A percentile compares a stretch with the other conserved stretches of the same genome.
Evolutionary conservation across 768 basidiomycete species (phyloP).

Genomic region (Leucocoprinus sp.): DNA sequence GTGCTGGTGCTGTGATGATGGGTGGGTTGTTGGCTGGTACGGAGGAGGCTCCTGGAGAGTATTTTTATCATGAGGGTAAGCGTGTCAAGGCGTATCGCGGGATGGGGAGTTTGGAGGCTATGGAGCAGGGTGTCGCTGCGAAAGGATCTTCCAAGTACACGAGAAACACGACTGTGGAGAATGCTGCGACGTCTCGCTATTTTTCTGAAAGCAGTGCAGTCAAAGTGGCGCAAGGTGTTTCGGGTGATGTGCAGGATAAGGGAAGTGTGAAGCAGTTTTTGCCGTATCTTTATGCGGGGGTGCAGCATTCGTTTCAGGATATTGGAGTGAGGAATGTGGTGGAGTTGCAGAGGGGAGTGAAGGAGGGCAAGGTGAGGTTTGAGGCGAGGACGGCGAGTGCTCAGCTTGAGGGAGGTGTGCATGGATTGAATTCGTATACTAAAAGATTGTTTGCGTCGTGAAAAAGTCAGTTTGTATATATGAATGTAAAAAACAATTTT

Average conservation of each 20-base stretch:
- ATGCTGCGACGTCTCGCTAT: slow-evolving; percentile 94
- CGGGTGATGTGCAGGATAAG: slow-evolving; percentile 96
- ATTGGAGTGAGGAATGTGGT: slow-evolving; percentile 66
- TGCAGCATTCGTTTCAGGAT: slow-evolving; percentile 95
- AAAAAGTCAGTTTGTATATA: too few relatives aligned
- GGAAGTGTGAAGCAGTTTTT: slow-evolving; percentile 90
- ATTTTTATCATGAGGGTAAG: slow-evolving; percentile 99
- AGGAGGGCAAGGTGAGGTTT: slow-evolving; percentile 66
- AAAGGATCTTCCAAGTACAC: slow-evolving; percentile 35
- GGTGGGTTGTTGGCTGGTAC: slow-evolving; percentile 93
- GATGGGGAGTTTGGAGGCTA: slow-evolving; percentile 94
- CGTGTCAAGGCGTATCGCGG: slow-evolving; percentile 98
- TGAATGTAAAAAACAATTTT: too few relatives aligned
- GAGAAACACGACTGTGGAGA: slow-evolving; percentile 53
- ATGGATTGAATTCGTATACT: slow-evolving; percentile 82
- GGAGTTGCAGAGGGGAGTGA: slow-evolving; percentile 61
- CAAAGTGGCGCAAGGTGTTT: slow-evolving; percentile 96
- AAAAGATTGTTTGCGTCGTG: slow-evolving; percentile 7
- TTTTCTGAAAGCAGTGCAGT: slow-evolving; percentile 89
- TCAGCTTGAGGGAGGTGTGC: slow-evolving; percentile 92
- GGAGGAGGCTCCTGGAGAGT: slow-evolving; percentile 95
- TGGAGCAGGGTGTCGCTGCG: slow-evolving; percentile 65
- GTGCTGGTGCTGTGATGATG: slow-evolving; percentile 99
- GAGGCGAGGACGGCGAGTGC: slow-evolving; percentile 93
- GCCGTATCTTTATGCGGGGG: slow-evolving; percentile 72